Conservation (phyloP, 345 rosid genomes). For the Boechera retrofracta region DNA sequence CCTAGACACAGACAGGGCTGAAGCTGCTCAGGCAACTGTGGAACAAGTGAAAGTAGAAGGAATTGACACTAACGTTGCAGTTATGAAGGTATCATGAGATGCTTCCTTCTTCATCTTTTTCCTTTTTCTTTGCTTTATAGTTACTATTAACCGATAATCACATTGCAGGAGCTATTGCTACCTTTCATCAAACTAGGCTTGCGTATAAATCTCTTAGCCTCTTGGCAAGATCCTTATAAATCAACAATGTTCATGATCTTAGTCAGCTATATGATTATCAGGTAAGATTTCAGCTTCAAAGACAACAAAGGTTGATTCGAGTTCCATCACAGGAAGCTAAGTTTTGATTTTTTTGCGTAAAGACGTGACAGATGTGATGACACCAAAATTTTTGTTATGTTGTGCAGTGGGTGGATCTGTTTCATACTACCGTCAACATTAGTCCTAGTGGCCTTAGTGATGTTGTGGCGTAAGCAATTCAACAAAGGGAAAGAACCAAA, state of each 20-base stretch:
- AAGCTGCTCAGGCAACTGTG: constrained; percentile 96
- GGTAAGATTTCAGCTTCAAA: constrained; percentile 25
- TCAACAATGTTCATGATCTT: constrained; percentile 63
- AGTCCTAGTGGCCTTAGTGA: constrained; percentile 55
- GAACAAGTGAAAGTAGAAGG: constrained; percentile 97
- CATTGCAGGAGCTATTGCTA: constrained; percentile 72
- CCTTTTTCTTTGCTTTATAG: not conserved
- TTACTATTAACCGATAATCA: constrained; percentile 11
- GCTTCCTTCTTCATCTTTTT: not conserved
- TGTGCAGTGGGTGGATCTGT: constrained; percentile 74
- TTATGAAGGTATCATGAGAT: constrained; percentile 71
- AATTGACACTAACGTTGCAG: constrained; percentile 83
- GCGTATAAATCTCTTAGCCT: constrained; percentile 58
- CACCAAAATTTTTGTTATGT: constrained; percentile 9
- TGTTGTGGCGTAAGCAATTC: constrained; percentile 70
- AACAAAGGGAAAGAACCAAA: constrained; percentile 60
- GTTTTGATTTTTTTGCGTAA: not conserved
- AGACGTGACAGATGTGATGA: constrained; percentile 20
- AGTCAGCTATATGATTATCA: constrained; percentile 47
- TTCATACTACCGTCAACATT: constrained; percentile 64
- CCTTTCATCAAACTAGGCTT: constrained; percentile 61
- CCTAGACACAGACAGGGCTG: constrained; percentile 69
- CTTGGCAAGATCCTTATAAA: constrained; percentile 77
- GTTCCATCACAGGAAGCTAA: constrained; percentile 1
- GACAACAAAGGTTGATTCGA: not conserved